A percentile compares a stretch with the other conserved stretches of the same genome.
Evolutionary conservation across 2,329 filamentous ascomycete species (phyloP).

Genomic region (Trichocomaceae sp.): DNA sequence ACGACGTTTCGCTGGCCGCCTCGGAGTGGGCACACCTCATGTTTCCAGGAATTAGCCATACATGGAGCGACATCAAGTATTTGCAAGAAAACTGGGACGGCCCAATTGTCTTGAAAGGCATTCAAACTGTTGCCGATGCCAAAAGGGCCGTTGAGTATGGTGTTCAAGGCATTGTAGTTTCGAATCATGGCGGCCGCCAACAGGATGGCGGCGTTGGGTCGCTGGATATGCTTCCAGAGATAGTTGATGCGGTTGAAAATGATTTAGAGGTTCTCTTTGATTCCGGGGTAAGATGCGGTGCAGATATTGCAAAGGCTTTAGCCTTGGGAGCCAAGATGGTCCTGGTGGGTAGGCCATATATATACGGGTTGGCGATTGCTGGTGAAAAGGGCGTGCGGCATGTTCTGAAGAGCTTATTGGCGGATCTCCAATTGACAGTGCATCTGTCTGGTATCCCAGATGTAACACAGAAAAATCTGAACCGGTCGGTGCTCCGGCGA

Average conservation of each 20-base stretch:
- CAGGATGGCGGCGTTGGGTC: constrained; percentile 39
- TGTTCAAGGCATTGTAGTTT: constrained; percentile 18
- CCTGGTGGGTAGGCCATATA: neutral
- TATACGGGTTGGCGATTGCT: neutral
- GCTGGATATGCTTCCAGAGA: constrained; percentile 45
- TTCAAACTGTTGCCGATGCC: constrained; percentile 2
- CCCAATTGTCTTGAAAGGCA: constrained; percentile 7
- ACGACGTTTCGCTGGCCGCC: constrained; percentile 42
- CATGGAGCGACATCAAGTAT: constrained; percentile 14
- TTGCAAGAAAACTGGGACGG: constrained; percentile 3
- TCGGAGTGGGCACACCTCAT: constrained; percentile 47
- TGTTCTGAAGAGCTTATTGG: constrained; percentile 32
- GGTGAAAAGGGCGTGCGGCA: constrained; percentile 41
- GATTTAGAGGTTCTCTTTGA: constrained; percentile 3
- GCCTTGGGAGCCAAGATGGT: constrained; percentile 2
- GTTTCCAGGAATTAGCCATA: constrained; percentile 48
- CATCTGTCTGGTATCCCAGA: constrained; percentile 12
- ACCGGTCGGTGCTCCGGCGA: constrained; percentile 2
- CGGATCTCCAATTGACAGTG: constrained; percentile 24
- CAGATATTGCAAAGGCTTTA: constrained; percentile 5
- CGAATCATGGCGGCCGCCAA: constrained; percentile 43
- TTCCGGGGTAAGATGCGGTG: neutral
- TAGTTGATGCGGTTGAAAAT: constrained; percentile 19
- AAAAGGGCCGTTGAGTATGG: constrained; percentile 14
- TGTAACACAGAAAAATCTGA: constrained; percentile 14